Base-by-base conservation (phyloP, 1,284 basidiomycete species). In the Melampsora americana region DNA sequence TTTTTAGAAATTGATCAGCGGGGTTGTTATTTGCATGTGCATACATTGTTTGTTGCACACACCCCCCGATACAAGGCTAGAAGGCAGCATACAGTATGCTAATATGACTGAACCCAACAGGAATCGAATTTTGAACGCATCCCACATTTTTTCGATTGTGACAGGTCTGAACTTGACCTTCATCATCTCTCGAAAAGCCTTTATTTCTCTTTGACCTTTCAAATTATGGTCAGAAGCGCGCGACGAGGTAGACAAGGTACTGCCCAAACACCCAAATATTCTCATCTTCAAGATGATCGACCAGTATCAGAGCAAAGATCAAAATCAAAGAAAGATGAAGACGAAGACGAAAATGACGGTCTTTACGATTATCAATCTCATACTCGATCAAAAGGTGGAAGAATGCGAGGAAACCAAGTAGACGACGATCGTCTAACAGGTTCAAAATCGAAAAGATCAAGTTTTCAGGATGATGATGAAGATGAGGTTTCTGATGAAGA, bases 301-400 rank as follows among this genome's bases (percentile, higher is more conserved):
- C 18, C 48, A 60, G 9, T 11, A 39, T 30, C 39, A 16, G 59
- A n/a, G n/a, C 28, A n/a, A 32, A 30, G 23, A 60, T 1, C 12
- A 11, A 39, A 61, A 30, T 16, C 32, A 23, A 28, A 61, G 18
- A 1, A 69, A 69, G 18, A 35, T n/a, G 9, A 28, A 64, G 26
- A 12, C 11, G n/a, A 60, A 5, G 42, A 30, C 12, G 32, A 44
- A 26, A 28, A 72, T 26, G 44, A 72, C 26, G 23, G 46, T 30
- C 20, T 74, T 23, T 74, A 74, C 26, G 72, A 74, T 39, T 72
- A 72, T 35, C 70, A 72, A 61, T 42, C 35, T 5, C 48, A 72
- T 32, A 74, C 50, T 39, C 71, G 65, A 26, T 50, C 50, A 39
- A 74, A 42, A 67, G 64, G 64, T 7, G 65, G 65, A 39, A 48